Base-by-base conservation (phyloP, 371 early-diverging fungal genomes). In the Nematocida sp. region DNA sequence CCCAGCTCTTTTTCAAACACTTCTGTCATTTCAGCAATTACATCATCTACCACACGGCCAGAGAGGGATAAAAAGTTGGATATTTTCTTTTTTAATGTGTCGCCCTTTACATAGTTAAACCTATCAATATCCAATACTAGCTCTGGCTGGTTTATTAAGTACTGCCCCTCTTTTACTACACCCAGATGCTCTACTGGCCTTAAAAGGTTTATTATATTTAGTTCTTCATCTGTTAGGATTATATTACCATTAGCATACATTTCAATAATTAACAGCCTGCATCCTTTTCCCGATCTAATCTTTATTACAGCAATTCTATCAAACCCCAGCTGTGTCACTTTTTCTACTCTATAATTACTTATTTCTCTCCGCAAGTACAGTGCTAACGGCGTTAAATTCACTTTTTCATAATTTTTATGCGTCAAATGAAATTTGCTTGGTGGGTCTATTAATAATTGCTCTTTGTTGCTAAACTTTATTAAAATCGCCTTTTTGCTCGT, bases 241-340 rank as follows among this genome's bases (percentile, higher is more conserved):
- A 88, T 82, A 74, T 88, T 88, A 46, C 88, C 88, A n/a, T 75
- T 80, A 45, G 84, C 72, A 80, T 85, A 88, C 72, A 88, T 85
- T 56, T 88, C 88, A 40, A 87, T 57, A 6, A 86, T 82, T 40
- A 88, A 72, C 27, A 73, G 15, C 5, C 56, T 15, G 6, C 13
- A 15, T 6, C 80, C 80, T 70, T 84, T 84, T 13, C 64, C 75
- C 2, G 69, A 57, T 7, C 71, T 20, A 6, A 87, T 25, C 69
- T 88, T 83, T 39, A 87, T 66, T 13, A 84, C 84, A 60, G 86
- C 73, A 13, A 87, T 82, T 69, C 88, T 83, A 66, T 88, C 88
- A 84, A 84, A 87, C 62, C 84, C 84, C 13, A 73, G 57, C 61
- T 88, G 88, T 33, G 72, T 83, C n/a, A 88, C 76, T 20, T 73